These are phyloP conservation scores for Pseudevernia furfuracea DNA, from an alignment of 495 filamentous ascomycete genomes.

Conservation along the genomic window DNA sequence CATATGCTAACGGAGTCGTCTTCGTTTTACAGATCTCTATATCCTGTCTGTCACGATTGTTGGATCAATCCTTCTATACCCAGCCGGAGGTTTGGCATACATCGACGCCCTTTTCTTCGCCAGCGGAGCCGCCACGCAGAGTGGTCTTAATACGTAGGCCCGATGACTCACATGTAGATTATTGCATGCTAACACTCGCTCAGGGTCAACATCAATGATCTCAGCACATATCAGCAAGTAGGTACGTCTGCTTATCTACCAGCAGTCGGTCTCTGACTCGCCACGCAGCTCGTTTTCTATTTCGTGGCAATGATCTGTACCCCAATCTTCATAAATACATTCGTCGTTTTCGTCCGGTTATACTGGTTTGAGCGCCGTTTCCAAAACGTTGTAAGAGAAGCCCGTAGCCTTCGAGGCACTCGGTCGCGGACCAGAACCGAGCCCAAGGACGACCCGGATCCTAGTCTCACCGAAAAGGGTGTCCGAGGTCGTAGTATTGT, in stretches of 20 bases:
- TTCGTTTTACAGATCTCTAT: conserved; percentile 55
- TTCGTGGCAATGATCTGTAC: conserved; percentile 66
- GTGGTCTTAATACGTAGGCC: conserved; percentile 71
- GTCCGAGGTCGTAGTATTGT: conserved; percentile 66
- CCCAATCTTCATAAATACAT: conserved; percentile 82
- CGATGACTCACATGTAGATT: not conserved
- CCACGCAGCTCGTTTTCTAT: conserved; percentile 52
- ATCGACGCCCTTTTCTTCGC: conserved; percentile 87
- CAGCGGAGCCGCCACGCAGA: conserved; percentile 76
- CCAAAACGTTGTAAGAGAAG: conserved; percentile 61
- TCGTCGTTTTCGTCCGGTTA: conserved; percentile 81
- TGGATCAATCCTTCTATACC: conserved; percentile 69
- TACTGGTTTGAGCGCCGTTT: conserved; percentile 99
- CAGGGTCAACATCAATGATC: conserved; percentile 61
- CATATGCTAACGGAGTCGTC: not conserved
- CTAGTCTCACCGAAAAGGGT: conserved; percentile 52
- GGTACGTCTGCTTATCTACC: conserved; percentile 24
- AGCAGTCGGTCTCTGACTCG: conserved; percentile 6
- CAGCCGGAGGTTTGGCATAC: conserved; percentile 55
- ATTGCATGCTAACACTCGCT: conserved; percentile 7
- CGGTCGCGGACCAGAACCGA: conserved; percentile 51
- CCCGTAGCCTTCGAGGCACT: conserved; percentile 45
- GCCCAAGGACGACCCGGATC: conserved; percentile 39
- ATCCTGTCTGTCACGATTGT: conserved; percentile 61
- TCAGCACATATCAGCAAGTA: conserved; percentile 70